These are phyloP conservation scores for Davidsoniella australis DNA, from an alignment of 2,329 filamentous ascomycete genomes.

Conservation along the genomic window DNA sequence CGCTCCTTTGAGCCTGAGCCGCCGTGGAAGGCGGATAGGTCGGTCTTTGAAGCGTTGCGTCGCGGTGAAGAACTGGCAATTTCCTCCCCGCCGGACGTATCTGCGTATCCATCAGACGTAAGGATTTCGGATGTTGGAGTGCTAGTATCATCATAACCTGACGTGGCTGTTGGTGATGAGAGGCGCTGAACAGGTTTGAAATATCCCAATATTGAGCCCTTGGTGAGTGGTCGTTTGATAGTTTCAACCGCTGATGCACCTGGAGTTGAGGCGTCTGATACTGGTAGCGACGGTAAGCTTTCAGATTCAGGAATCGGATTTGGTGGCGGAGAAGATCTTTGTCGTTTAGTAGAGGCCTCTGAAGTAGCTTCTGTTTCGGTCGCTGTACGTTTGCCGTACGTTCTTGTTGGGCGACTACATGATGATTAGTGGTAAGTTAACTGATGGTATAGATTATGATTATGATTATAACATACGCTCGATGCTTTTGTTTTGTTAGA, in stretches of 20 bases:
- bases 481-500: conserved; percentile 5
- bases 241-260: not conserved
- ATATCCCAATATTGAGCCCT: conserved; percentile 25
- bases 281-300: not conserved
- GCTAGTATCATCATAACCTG: not conserved
- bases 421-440: not conserved
- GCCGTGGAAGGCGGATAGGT: not conserved
- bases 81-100: not conserved
- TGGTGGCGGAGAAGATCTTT: conserved; percentile 10
- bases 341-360: conserved; percentile 19
- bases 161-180: conserved; percentile 10
- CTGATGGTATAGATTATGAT: not conserved
- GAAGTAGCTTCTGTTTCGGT: conserved; percentile 14
- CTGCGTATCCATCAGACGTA: not conserved
- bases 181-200: conserved; percentile 21
- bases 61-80: not conserved
- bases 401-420: conserved; percentile 18
- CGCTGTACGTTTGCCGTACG: conserved; percentile 23
- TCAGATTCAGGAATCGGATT: not conserved
- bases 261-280: not conserved
- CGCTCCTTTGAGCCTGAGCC: not conserved
- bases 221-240: conserved; percentile 10
- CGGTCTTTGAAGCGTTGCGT: not conserved
- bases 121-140: not conserved
- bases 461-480: conserved; percentile 3